These are phyloP conservation scores for Sugiyamaella neomexicana DNA, from an alignment of 1,139 yeast genomes.

Conservation along the genomic window DNA sequence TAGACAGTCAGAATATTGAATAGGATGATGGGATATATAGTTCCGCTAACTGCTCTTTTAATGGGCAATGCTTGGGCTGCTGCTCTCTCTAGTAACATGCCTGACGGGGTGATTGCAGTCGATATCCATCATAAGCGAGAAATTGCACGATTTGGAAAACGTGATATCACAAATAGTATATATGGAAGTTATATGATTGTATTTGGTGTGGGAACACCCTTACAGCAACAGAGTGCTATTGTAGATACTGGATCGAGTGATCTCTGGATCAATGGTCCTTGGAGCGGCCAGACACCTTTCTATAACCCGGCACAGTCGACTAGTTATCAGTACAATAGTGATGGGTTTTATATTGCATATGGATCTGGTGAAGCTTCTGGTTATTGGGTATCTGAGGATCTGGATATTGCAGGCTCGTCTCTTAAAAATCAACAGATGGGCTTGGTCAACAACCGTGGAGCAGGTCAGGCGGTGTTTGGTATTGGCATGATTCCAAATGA, in stretches of 20 bases:
- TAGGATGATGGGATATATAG: background rate
- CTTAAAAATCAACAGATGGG: constrained; percentile 49
- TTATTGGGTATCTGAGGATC: constrained; percentile 50
- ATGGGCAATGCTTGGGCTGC: background rate
- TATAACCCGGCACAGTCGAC: constrained; percentile 31
- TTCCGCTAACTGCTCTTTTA: background rate
- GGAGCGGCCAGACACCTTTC: constrained; percentile 27
- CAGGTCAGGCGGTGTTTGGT: constrained; percentile 54
- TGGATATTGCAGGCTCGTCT: constrained; percentile 42
- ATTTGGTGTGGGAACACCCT: constrained; percentile 47
- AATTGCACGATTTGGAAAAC: constrained; percentile 19
- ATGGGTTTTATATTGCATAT: constrained; percentile 30
- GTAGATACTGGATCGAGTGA: constrained; percentile 52
- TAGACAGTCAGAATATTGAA: background rate
- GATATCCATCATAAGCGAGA: constrained; percentile 15
- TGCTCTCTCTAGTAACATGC: background rate
- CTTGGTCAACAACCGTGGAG: constrained; percentile 46
- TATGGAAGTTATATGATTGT: constrained; percentile 35
- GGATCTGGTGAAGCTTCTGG: constrained; percentile 42
- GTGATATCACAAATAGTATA: constrained; percentile 16
- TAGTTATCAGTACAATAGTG: constrained; percentile 25
- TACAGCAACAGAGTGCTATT: constrained; percentile 42
- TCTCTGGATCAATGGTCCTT: constrained; percentile 46
- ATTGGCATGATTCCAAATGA: constrained; percentile 51
- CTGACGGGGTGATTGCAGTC: constrained; percentile 20